Percentiles rank a stretch among this genome's conserved stretches.
Evolutionary conservation across 805 yeast species (phyloP).

Genomic region (Myxozyma lipomycoides): DNA sequence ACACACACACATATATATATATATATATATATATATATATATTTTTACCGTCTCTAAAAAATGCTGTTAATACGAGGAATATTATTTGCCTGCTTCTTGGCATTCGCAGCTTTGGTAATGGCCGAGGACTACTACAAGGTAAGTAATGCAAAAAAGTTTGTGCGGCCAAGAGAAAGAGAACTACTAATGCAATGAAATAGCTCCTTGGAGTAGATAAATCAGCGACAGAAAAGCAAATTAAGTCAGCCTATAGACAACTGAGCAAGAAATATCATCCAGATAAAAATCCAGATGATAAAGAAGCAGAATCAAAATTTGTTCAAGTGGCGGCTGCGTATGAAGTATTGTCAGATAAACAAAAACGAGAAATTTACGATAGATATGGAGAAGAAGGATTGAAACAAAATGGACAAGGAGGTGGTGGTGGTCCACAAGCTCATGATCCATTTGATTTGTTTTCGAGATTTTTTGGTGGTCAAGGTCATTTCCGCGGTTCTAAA

Average conservation of each 20-base stretch:
- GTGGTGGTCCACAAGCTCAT: conserved; percentile 33
- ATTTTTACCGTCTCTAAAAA: too few relatives aligned
- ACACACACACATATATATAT: too few relatives aligned
- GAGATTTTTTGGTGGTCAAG: conserved; percentile 52
- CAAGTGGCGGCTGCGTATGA: conserved; percentile 94
- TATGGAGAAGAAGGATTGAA: conserved; percentile 74
- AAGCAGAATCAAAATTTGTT: conserved; percentile 79
- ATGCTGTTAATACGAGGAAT: neutral
- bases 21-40: too few relatives aligned
- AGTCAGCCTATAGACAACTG: conserved; percentile 74
- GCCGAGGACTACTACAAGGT: conserved; percentile 28
- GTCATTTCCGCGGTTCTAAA: conserved; percentile 40
- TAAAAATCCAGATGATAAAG: conserved; percentile 78
- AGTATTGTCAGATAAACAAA: conserved; percentile 67
- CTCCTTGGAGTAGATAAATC: conserved; percentile 64
- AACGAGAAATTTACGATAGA: conserved; percentile 63
- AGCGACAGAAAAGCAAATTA: conserved; percentile 78
- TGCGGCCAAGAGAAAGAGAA: neutral
- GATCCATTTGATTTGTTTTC: conserved; percentile 58
- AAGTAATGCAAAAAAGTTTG: neutral
- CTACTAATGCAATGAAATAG: conserved; percentile 3
- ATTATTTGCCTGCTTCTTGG: conserved; percentile 11
- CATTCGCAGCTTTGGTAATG: conserved; percentile 4
- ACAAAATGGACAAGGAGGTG: conserved; percentile 41
- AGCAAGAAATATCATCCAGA: conserved; percentile 92